Evolutionary conservation across 306 rosid species (phyloP).

Genomic region (Adenanthera pavonina): DNA sequence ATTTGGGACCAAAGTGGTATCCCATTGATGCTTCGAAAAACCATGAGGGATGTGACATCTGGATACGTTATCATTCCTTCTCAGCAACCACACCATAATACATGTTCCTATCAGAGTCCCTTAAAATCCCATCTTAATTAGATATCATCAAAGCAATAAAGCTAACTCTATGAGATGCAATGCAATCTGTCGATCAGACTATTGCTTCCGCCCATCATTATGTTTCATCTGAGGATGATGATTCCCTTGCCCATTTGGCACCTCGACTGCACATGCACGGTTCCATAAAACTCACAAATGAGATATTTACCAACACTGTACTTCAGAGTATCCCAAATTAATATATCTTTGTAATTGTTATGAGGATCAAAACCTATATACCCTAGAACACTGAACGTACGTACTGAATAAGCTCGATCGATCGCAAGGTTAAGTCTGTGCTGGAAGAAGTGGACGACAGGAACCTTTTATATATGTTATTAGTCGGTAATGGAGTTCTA

Average conservation of each 20-base stretch:
- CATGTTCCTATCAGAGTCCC: constrained; percentile 44
- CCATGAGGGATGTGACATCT: constrained; percentile 53
- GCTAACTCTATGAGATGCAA: background rate
- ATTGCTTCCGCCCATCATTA: constrained; percentile 58
- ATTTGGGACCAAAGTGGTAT: constrained; percentile 54
- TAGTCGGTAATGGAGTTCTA: background rate
- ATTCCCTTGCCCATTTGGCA: constrained; percentile 56
- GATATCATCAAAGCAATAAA: background rate
- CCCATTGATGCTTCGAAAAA: constrained; percentile 10
- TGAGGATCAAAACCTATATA: too few species aligned
- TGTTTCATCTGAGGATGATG: constrained; percentile 25
- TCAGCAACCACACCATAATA: constrained; percentile 42
- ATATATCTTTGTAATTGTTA: too few species aligned
- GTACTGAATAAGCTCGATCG: too few species aligned
- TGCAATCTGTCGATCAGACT: constrained; percentile 27
- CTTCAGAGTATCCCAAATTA: too few species aligned
- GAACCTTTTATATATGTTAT: background rate
- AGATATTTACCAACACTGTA: too few species aligned
- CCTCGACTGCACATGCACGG: constrained; percentile 83
- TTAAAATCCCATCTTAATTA: constrained; percentile 54
- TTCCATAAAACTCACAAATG: constrained; percentile 28
- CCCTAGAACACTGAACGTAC: too few species aligned
- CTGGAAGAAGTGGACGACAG: too few species aligned
- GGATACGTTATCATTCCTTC: constrained; percentile 47
- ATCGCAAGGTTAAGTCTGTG: too few species aligned